Percentiles rank a stretch among this genome's conserved stretches.
Conservation (phyloP, 371 early-diverging fungal species). For the Phascolomyces articulosus region DNA sequence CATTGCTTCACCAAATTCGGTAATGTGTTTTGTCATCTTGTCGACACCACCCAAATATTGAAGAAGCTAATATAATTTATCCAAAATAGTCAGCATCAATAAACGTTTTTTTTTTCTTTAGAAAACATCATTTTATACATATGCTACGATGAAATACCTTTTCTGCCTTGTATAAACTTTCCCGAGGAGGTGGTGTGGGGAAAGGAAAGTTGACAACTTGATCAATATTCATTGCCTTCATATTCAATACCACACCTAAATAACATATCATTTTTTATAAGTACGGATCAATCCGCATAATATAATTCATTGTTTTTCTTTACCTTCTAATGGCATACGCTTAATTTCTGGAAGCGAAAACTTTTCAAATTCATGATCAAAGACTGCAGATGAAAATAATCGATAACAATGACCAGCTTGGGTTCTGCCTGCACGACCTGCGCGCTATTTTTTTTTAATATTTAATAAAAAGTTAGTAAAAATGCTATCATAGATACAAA, state of each 20-base stretch:
- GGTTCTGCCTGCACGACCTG: conserved; percentile 98
- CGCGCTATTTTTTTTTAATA: conserved; percentile 67
- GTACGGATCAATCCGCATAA: no score
- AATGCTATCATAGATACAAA: no score
- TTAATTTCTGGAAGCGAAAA: conserved; percentile 94
- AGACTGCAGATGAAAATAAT: conserved; percentile 95
- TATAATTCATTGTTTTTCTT: no score
- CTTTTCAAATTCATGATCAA: conserved; percentile 86
- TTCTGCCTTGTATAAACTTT: conserved; percentile 72
- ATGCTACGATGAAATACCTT: no score
- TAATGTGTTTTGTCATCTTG: conserved; percentile 68
- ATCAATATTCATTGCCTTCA: conserved; percentile 96
- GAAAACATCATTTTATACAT: no score
- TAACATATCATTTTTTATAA: no score
- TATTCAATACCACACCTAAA: conserved; percentile 87
- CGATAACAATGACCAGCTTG: conserved; percentile 98
- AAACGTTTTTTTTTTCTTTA: no score
- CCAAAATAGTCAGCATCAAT: not conserved
- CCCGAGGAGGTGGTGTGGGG: conserved; percentile 80
- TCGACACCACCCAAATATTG: conserved; percentile 79
- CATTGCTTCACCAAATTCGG: conserved; percentile 90
- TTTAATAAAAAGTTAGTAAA: not conserved
- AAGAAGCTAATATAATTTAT: conserved; percentile 42
- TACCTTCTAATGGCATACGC: conserved; percentile 93
- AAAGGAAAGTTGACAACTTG: conserved; percentile 97